Evolutionary conservation across 208 protist genomes (phyloP).

Genomic region (Trypanosoma platydactyli): DNA sequence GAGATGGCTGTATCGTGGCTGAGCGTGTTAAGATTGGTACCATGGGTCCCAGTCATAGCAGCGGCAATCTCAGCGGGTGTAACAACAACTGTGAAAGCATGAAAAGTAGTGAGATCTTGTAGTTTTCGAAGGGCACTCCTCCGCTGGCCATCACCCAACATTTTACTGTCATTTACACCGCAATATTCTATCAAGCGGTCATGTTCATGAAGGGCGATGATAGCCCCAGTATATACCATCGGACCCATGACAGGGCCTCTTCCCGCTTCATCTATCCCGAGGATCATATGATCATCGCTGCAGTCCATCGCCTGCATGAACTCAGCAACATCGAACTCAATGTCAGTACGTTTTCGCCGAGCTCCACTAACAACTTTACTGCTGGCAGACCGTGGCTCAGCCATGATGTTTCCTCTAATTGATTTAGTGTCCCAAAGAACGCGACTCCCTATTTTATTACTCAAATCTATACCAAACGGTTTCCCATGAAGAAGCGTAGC

Average conservation of each 20-base stretch:
- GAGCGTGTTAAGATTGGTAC: conserved; percentile 86
- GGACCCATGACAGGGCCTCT: conserved; percentile 93
- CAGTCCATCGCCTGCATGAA: conserved; percentile 52
- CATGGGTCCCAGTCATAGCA: conserved; percentile 67
- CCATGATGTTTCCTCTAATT: conserved; percentile 2
- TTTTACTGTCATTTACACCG: conserved; percentile 90
- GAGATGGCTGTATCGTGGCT: conserved; percentile 84
- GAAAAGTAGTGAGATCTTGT: conserved; percentile 59
- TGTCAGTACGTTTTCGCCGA: conserved; percentile 39
- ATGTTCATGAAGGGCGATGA: conserved; percentile 74
- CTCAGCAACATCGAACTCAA: conserved; percentile 69
- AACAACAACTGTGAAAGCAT: conserved; percentile 60
- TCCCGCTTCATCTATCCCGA: conserved; percentile 96
- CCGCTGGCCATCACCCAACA: conserved; percentile 58
- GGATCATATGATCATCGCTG: conserved; percentile 64
- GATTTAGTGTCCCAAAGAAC: not conserved
- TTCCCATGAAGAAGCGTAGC: no score
- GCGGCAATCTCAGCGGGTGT: conserved; percentile 71
- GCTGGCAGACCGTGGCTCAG: conserved; percentile 22
- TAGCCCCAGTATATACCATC: conserved; percentile 93
- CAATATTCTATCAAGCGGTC: conserved; percentile 66
- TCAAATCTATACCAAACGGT: no score
- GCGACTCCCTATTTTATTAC: not conserved
- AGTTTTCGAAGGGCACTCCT: conserved; percentile 56
- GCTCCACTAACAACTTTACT: conserved; percentile 44